Percentiles rank a stretch among this genome's conserved stretches.
These are phyloP conservation scores for Heterobasidion occidentale DNA, from an alignment of 1,284 basidiomycete genomes.

Conservation along the genomic window DNA sequence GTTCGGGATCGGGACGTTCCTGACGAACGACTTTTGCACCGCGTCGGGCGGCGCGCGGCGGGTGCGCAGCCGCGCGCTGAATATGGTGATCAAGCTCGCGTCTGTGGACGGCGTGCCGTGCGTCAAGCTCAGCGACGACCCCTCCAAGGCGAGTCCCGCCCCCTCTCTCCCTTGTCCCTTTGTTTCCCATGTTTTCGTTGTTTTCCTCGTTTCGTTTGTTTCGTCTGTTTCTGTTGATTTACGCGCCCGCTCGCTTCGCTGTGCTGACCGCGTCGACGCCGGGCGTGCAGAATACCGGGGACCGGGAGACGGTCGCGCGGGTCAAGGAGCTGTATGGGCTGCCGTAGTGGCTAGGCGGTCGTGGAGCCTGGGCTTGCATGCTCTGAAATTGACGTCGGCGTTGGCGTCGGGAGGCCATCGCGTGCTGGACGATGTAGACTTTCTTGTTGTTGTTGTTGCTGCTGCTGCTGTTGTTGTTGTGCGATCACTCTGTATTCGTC, in stretches of 20 bases:
- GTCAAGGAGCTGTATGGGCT: conserved; percentile 35
- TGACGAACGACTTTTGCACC: conserved; percentile 82
- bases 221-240: background rate
- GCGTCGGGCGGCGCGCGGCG: conserved; percentile 38
- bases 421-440: too few relatives aligned
- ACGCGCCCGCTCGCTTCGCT: background rate
- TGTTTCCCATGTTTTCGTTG: too few relatives aligned
- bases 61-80: conserved; percentile 73
- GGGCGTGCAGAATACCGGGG: conserved; percentile 27
- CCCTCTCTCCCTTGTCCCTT: background rate
- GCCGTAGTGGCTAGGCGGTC: conserved; percentile 7
- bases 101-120: conserved; percentile 69
- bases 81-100: conserved; percentile 90
- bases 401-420: too few relatives aligned
- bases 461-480: too few relatives aligned
- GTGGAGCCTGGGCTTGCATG: too few relatives aligned
- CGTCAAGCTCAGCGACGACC: conserved; percentile 90
- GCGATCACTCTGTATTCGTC: too few relatives aligned
- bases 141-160: conserved; percentile 59
- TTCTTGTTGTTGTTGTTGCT: too few relatives aligned
- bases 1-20: conserved; percentile 87
- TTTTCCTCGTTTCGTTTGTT: too few relatives aligned
- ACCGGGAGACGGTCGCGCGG: conserved; percentile 25
- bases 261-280: background rate
- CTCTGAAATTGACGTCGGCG: too few relatives aligned